phyloP scores from a whole-genome alignment of 202 grass and related monocot genomes.

The Eragrostis tef region DNA sequence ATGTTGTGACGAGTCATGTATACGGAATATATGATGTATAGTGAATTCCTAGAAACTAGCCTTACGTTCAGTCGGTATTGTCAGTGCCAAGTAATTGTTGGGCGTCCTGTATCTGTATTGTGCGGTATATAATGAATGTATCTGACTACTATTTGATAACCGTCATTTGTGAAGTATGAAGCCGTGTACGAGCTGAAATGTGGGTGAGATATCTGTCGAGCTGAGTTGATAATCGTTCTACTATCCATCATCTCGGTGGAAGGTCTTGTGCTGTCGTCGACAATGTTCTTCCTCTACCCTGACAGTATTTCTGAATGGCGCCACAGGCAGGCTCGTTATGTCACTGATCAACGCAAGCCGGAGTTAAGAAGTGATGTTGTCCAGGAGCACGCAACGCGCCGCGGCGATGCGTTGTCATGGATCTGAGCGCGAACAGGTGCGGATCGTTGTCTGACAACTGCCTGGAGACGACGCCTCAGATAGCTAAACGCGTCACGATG shows the following conservation, averaged over 20 bases:
- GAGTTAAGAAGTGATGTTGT: neutral
- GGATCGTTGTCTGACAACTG: neutral
- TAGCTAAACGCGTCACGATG: neutral
- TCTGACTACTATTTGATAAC: neutral
- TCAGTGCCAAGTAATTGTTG: constrained; percentile 17
- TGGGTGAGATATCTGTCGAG: neutral
- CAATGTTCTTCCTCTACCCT: neutral
- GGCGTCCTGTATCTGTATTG: neutral
- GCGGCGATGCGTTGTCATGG: neutral
- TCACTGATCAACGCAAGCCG: neutral
- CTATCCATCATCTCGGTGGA: neutral
- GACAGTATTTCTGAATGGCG: neutral
- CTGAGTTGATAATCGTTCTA: neutral
- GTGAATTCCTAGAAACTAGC: constrained; percentile 38
- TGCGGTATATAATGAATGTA: neutral
- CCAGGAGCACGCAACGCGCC: neutral
- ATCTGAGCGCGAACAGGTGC: neutral
- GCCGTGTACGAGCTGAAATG: neutral
- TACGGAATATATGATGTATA: constrained; percentile 26
- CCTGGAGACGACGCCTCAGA: neutral
- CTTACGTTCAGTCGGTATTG: constrained; percentile 11
- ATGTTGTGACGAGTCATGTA: constrained; percentile 43
- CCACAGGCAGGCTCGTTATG: neutral
- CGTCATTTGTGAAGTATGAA: constrained; percentile 7
- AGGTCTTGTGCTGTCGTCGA: neutral